Conservation (phyloP, 805 yeast species). For the Pichia heedii region DNA sequence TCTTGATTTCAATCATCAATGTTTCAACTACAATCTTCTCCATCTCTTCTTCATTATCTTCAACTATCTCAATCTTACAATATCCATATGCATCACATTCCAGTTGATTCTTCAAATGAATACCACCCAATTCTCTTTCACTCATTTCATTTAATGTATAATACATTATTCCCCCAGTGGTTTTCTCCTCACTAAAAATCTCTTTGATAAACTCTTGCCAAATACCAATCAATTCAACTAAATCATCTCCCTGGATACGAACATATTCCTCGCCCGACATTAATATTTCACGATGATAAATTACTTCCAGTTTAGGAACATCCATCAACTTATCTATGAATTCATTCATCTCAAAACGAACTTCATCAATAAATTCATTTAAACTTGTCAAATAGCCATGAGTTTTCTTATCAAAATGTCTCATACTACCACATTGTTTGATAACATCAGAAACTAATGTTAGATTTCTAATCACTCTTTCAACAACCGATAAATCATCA, state of each 20-base stretch:
- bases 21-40: conserved; percentile 1
- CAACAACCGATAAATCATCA: conserved; percentile 19
- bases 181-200: conserved; percentile 3
- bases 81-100: conserved; percentile 12
- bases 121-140: not conserved
- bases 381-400: conserved; percentile 71
- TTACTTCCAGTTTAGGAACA: conserved; percentile 46
- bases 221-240: conserved; percentile 35
- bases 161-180: conserved; percentile 2
- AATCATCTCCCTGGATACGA: conserved; percentile 35
- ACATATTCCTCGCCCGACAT: conserved; percentile 50
- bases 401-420: conserved; percentile 45
- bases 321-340: conserved; percentile 42
- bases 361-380: conserved; percentile 56
- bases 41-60: conserved; percentile 2
- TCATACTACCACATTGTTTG: conserved; percentile 58
- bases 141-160: conserved; percentile 5
- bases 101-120: conserved; percentile 28
- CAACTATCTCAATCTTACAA: conserved; percentile 3
- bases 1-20: conserved; percentile 65
- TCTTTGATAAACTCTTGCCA: conserved; percentile 33
- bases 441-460: conserved; percentile 48
- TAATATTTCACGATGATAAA: conserved; percentile 43
- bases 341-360: conserved; percentile 37
- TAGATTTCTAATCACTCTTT: conserved; percentile 39